A percentile compares a stretch with the other conserved stretches of the same genome.
These are phyloP conservation scores for Aplosporella prunicola DNA, from an alignment of 2,329 filamentous ascomycete genomes.

Conservation along the genomic window DNA sequence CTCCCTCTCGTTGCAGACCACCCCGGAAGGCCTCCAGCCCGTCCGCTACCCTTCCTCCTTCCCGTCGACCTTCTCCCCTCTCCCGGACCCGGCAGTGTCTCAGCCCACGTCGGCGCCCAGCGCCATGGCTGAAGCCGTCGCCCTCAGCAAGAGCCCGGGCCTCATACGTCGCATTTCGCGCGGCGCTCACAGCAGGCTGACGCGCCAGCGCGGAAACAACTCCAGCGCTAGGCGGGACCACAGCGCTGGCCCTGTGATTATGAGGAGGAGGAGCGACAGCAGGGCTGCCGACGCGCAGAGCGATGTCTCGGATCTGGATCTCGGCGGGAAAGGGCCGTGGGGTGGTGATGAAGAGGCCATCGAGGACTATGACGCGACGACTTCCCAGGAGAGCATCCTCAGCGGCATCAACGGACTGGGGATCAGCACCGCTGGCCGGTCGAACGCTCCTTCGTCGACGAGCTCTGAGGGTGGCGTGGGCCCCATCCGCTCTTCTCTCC, in stretches of 20 bases:
- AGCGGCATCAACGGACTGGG: slow-evolving; percentile 29
- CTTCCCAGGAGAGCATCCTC: slow-evolving; percentile 20
- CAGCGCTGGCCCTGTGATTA: slow-evolving; percentile 80
- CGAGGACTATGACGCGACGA: slow-evolving; percentile 30
- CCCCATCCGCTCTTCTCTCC: slow-evolving; percentile 64
- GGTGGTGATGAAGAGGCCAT: slow-evolving; percentile 41
- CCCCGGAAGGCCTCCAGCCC: slow-evolving; percentile 53
- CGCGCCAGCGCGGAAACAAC: slow-evolving; percentile 62
- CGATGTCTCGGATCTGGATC: slow-evolving; percentile 41
- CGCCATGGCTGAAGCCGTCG: slow-evolving; percentile 54
- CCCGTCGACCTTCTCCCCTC: slow-evolving; percentile 50
- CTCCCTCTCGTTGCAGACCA: slow-evolving; percentile 52
- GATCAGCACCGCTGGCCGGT: slow-evolving; percentile 22
- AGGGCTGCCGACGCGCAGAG: slow-evolving; percentile 51
- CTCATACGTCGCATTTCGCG: slow-evolving; percentile 81
- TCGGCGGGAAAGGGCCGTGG: too few relatives aligned
- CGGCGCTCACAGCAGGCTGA: slow-evolving; percentile 61
- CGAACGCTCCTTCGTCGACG: slow-evolving; percentile 16
- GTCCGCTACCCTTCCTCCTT: slow-evolving; percentile 45
- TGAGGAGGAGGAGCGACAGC: slow-evolving; percentile 82
- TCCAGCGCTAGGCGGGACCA: slow-evolving; percentile 67
- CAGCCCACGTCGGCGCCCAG: slow-evolving; percentile 44
- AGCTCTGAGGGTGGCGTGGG: slow-evolving; percentile 42
- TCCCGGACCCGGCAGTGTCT: slow-evolving; percentile 62
- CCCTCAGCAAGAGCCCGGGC: slow-evolving; percentile 49